Conservation (phyloP, 148 eudicot genomes). For the Nepenthes mirabilis region DNA sequence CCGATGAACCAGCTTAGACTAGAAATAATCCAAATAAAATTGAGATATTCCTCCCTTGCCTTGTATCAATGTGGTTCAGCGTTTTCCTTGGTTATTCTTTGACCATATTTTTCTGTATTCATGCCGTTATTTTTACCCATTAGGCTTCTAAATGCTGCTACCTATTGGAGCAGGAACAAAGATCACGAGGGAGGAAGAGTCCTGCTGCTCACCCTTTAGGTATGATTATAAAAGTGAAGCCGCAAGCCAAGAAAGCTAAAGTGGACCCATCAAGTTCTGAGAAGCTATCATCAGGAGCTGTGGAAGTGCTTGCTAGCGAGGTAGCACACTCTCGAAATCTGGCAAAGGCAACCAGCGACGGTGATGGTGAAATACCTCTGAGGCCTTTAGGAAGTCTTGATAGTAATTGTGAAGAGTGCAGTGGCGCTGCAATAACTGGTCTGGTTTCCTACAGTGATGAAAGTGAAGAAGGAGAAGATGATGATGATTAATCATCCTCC, state of each 20-base stretch:
- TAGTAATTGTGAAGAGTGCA: slow-evolving; percentile 6
- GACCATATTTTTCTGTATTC: too few relatives aligned
- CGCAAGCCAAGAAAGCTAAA: slow-evolving; percentile 73
- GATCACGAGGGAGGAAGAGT: slow-evolving; percentile 32
- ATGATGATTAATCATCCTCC: too few relatives aligned
- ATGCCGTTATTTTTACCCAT: not conserved
- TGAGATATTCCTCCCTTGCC: too few relatives aligned
- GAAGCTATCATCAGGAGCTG: slow-evolving; percentile 8
- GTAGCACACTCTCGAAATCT: slow-evolving; percentile 5
- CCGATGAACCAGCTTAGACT: too few relatives aligned
- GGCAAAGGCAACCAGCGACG: slow-evolving; percentile 3
- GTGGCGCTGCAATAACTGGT: slow-evolving; percentile 18
- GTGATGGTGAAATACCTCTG: slow-evolving; percentile 7
- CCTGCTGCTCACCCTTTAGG: slow-evolving; percentile 30
- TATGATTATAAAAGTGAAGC: slow-evolving; percentile 58
- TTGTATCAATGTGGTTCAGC: too few relatives aligned
- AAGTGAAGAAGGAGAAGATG: slow-evolving; percentile 34
- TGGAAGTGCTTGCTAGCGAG: slow-evolving; percentile 10
- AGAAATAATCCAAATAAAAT: too few relatives aligned
- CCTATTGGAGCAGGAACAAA: slow-evolving; percentile 31
- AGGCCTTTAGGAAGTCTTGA: slow-evolving; percentile 3
- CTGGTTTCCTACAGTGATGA: slow-evolving; percentile 84
- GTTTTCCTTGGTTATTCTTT: too few relatives aligned
- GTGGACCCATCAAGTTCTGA: slow-evolving; percentile 16
- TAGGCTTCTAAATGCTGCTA: not conserved